Base-by-base conservation (phyloP, 116 monocot genomes). In the Phalaenopsis hybrid region DNA sequence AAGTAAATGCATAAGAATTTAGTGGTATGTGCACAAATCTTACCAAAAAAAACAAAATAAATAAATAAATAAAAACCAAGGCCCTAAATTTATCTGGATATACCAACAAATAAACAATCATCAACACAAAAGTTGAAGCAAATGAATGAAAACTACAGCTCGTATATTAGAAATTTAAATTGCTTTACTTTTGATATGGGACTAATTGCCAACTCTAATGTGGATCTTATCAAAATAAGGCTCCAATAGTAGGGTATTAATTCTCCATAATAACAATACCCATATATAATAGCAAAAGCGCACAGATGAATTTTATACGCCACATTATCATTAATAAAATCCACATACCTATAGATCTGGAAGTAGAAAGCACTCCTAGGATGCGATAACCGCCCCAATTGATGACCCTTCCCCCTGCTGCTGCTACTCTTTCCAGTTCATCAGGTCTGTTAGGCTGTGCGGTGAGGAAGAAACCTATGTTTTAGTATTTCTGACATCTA, bases 361-460 rank as follows among this genome's bases (percentile, higher is more conserved):
- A 89, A 74, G 84, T 85, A 48, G 88, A 79, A 55, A 91, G 85
- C 43, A 91, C 89, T 41, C 89, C 91, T 34, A 89, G 46, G 20
- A 89, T 86, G 37, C 88, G 89, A 58, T 82, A 89, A 21, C 91
- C 88, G 43, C 83, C 83, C 90, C 90, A 91, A 41, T 87, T 87
- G 46, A 91, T 87, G 16, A 91, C 82, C 57, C 83, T 82, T 48
- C 91, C 91, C 8, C 95, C 92, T 8, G 88, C 88, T 18, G 85
- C 92, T 87, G 92, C 92, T 31, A 95, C 88, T 88, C 95, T 87
- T 74, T 84, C 85, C 91, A 88, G 4, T 79, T 95, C 95, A 68
- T 95, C 95, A 3, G 90, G 85, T 31, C 92, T 85, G 23, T 91
- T 84, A 46, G 92, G 92, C 95, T 95, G 82, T 74, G 75, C n/a